phyloP scores from a whole-genome alignment of 2,329 filamentous ascomycete genomes.

The Aureobasidium sp. region DNA sequence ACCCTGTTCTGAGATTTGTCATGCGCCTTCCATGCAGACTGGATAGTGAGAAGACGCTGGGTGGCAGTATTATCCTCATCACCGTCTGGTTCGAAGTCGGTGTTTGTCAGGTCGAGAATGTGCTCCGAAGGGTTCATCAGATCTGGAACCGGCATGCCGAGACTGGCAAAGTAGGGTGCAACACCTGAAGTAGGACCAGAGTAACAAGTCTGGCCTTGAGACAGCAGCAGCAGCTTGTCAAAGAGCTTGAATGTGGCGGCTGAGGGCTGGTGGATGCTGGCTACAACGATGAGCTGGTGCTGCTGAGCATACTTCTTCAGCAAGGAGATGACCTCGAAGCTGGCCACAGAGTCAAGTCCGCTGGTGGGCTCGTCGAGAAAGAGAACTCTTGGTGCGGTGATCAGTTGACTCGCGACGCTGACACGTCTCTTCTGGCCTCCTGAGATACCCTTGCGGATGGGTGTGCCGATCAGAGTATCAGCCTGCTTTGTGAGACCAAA shows the following conservation, averaged over 20 bases:
- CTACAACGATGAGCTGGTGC: constrained; percentile 36
- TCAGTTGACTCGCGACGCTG: constrained; percentile 69
- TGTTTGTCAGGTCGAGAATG: constrained; percentile 67
- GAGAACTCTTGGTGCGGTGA: constrained; percentile 68
- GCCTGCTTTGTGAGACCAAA: constrained; percentile 65
- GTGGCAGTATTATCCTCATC: constrained; percentile 1
- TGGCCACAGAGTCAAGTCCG: constrained; percentile 69
- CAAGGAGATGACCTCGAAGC: constrained; percentile 66
- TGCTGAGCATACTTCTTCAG: constrained; percentile 55
- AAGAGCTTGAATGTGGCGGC: constrained; percentile 70
- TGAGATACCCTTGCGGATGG: constrained; percentile 70
- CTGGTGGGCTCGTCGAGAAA: constrained; percentile 79
- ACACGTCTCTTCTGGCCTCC: constrained; percentile 76
- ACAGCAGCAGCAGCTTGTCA: constrained; percentile 66
- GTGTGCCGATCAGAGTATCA: constrained; percentile 66
- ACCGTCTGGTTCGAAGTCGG: constrained; percentile 55
- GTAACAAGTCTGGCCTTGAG: constrained; percentile 61
- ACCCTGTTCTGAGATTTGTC: background rate
- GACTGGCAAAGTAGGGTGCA: constrained; percentile 51
- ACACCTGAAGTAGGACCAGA: constrained; percentile 54
- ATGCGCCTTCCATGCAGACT: constrained; percentile 1
- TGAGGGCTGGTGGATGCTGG: constrained; percentile 76
- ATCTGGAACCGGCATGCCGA: constrained; percentile 54
- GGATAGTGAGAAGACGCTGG: constrained; percentile 26
- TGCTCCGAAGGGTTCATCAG: constrained; percentile 72